phyloP scores from a whole-genome alignment of 2,329 filamentous ascomycete species.

The Phaeomoniella chlamydospora region DNA sequence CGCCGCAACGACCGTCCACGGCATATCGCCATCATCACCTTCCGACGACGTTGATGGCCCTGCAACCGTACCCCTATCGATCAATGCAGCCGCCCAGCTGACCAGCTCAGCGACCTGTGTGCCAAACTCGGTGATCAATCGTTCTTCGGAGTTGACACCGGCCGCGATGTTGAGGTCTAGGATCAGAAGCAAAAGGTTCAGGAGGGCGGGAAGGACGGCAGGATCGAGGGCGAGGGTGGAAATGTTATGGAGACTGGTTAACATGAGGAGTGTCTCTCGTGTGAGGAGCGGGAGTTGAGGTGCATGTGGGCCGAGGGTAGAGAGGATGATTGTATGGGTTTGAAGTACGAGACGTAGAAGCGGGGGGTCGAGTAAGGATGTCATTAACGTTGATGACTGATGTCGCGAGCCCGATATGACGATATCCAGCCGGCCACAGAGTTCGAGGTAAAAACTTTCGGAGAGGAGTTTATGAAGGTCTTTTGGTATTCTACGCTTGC shows the following conservation, averaged over 20 bases:
- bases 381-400: too few relatives aligned
- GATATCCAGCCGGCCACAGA: constrained; percentile 67
- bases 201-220: constrained; percentile 54
- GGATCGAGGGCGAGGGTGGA: constrained; percentile 44
- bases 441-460: constrained; percentile 69
- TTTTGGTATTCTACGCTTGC: constrained; percentile 53
- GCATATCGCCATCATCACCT: constrained; percentile 23
- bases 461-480: constrained; percentile 64
- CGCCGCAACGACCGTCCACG: constrained; percentile 51
- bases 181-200: constrained; percentile 66
- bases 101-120: constrained; percentile 71
- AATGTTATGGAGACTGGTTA: constrained; percentile 50
- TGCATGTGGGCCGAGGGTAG: constrained; percentile 69
- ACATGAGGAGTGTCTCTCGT: constrained; percentile 67
- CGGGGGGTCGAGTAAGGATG: constrained; percentile 60
- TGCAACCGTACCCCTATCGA: constrained; percentile 38
- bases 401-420: constrained; percentile 6
- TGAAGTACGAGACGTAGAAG: constrained; percentile 70
- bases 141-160: constrained; percentile 40
- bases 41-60: constrained; percentile 28
- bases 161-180: constrained; percentile 58
- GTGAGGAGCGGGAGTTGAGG: constrained; percentile 67
- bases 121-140: constrained; percentile 59
- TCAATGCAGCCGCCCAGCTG: constrained; percentile 70
- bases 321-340: constrained; percentile 68